These are phyloP conservation scores for Globisporangium barbulae DNA, from an alignment of 352 stramenopile species.

Conservation along the genomic window DNA sequence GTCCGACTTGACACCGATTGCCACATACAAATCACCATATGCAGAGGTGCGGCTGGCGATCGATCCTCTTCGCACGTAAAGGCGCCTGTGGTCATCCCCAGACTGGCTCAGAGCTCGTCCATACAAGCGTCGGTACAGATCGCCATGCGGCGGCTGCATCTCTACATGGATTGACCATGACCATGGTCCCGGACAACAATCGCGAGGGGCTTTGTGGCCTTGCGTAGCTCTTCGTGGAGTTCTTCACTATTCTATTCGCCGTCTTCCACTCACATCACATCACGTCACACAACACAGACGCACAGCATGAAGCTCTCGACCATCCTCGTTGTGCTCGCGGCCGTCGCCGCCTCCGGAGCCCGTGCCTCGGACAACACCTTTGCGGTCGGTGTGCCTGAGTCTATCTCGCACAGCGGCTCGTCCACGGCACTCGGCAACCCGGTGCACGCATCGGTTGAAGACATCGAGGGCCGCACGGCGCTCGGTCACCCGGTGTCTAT, in stretches of 20 bases:
- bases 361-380: slow-evolving; percentile 2
- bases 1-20: slow-evolving; percentile 1
- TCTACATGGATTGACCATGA: slow-evolving; percentile 6
- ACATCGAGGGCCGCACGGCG: slow-evolving; percentile 1
- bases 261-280: slow-evolving; percentile 8
- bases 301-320: slow-evolving; percentile 18
- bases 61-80: slow-evolving; percentile 7
- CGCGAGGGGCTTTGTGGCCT: neutral
- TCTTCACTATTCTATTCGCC: slow-evolving; percentile 10
- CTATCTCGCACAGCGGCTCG: neutral
- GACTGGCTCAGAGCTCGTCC: neutral
- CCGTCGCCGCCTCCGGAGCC: neutral
- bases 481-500: neutral
- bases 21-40: slow-evolving; percentile 2
- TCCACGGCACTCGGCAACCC: slow-evolving; percentile 9
- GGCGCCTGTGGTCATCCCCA: neutral
- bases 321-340: slow-evolving; percentile 5
- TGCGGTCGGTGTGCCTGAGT: slow-evolving; percentile 9
- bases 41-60: neutral
- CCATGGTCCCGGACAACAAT: neutral
- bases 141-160: neutral
- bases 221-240: slow-evolving; percentile 4
- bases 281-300: neutral
- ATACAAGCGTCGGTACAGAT: slow-evolving; percentile 4
- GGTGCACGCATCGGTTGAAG: neutral